phyloP scores from a whole-genome alignment of 2,329 filamentous ascomycete genomes.

The Colletotrichum incanum region DNA sequence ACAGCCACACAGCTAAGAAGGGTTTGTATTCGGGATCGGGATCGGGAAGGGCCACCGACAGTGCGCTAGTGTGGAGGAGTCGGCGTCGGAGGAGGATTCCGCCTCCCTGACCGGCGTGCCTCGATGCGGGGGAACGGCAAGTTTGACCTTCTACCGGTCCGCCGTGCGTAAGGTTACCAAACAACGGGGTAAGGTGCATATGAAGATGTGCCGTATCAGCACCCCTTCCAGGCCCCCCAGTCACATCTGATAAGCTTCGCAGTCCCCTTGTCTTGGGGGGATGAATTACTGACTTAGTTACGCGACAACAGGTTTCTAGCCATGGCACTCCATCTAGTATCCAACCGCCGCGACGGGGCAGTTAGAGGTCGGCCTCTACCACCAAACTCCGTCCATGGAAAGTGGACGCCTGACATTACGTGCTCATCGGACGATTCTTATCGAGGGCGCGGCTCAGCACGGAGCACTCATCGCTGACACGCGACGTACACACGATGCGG shows the following conservation, averaged over 20 bases:
- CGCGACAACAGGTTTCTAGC: conserved; percentile 16
- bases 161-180: conserved; percentile 10
- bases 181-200: conserved; percentile 5
- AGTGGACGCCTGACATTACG: conserved; percentile 10
- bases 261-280: not conserved
- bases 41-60: conserved; percentile 11
- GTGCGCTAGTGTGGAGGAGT: not conserved
- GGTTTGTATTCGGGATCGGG: conserved; percentile 33
- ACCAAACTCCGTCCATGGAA: not conserved
- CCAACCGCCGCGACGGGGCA: not conserved
- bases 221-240: not conserved
- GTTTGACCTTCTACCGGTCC: conserved; percentile 16
- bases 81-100: conserved; percentile 25
- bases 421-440: conserved; percentile 22
- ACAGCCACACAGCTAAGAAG: not conserved
- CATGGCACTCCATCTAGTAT: conserved; percentile 1
- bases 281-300: not conserved
- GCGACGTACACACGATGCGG: not conserved
- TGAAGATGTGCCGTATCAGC: conserved; percentile 2
- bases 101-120: conserved; percentile 11
- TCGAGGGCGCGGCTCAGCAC: conserved; percentile 1
- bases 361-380: not conserved
- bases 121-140: conserved; percentile 19
- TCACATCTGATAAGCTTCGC: conserved; percentile 27
- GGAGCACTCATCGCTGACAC: not conserved